Conservation (phyloP, 139 green algal species). For the Tetradesmus obliquus region DNA sequence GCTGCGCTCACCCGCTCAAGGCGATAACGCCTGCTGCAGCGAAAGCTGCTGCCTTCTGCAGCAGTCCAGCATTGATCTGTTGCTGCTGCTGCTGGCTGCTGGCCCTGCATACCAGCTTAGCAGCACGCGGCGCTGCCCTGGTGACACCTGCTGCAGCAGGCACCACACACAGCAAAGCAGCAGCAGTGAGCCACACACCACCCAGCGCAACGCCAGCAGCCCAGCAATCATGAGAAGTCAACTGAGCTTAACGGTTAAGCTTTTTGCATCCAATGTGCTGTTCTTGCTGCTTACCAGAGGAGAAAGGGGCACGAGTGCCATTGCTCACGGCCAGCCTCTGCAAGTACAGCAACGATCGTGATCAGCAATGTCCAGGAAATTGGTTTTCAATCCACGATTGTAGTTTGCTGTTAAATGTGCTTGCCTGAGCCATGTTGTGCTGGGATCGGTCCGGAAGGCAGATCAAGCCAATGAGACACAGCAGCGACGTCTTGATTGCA, state of each 20-base stretch:
- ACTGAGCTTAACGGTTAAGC: background rate
- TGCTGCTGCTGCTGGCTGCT: slow-evolving; percentile 23
- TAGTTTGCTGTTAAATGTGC: background rate
- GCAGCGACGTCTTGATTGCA: background rate
- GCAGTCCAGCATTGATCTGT: background rate
- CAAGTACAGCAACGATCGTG: background rate
- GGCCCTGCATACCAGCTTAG: background rate
- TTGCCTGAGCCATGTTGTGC: background rate
- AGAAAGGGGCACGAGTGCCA: background rate
- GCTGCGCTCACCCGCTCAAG: slow-evolving; percentile 7
- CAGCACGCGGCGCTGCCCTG: background rate
- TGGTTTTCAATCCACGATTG: background rate
- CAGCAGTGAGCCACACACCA: background rate
- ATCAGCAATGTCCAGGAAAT: background rate
- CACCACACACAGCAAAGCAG: background rate
- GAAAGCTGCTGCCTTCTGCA: slow-evolving; percentile 16
- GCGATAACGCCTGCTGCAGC: slow-evolving; percentile 17
- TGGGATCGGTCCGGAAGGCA: background rate
- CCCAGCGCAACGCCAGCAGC: background rate
- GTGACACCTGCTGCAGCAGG: background rate
- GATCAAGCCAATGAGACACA: background rate
- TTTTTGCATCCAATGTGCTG: background rate
- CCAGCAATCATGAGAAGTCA: no score
- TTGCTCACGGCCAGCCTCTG: background rate
- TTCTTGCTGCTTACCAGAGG: background rate